A percentile compares a stretch with the other conserved stretches of the same genome.
phyloP scores from a whole-genome alignment of 495 filamentous ascomycete species.

The Podospora australis region DNA sequence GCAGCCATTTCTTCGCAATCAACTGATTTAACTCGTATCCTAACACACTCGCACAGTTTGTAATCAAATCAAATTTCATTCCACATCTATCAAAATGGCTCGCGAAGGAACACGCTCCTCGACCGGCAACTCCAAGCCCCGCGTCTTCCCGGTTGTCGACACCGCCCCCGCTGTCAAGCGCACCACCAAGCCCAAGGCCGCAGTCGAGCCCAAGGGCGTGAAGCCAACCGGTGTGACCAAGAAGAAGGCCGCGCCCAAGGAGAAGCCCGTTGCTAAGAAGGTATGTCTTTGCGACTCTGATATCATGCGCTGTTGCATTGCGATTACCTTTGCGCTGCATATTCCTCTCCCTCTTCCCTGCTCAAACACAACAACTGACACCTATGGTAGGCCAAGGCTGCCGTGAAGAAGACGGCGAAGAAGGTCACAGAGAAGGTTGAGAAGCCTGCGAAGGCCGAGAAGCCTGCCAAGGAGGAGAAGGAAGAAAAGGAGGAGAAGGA shows the following conservation, averaged over 20 bases:
- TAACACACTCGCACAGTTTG: too few relatives aligned
- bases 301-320: neutral
- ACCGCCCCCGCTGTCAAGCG: slow-evolving; percentile 45
- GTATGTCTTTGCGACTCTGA: slow-evolving; percentile 20
- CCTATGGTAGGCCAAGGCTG: slow-evolving; percentile 39
- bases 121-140: slow-evolving; percentile 50
- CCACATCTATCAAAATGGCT: slow-evolving; percentile 35
- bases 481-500: slow-evolving; percentile 11
- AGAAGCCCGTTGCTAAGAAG: slow-evolving; percentile 40
- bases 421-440: slow-evolving; percentile 18
- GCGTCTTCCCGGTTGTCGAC: slow-evolving; percentile 46
- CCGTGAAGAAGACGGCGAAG: slow-evolving; percentile 37
- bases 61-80: neutral
- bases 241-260: slow-evolving; percentile 49
- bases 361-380: too few relatives aligned
- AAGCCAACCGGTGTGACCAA: slow-evolving; percentile 50
- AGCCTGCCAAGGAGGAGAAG: slow-evolving; percentile 16
- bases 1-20: too few relatives aligned
- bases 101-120: slow-evolving; percentile 50
- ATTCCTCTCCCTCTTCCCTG: too few relatives aligned
- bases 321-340: too few relatives aligned
- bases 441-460: slow-evolving; percentile 11
- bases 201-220: slow-evolving; percentile 34
- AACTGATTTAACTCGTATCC: too few relatives aligned
- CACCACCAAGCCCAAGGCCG: slow-evolving; percentile 34